Conservation (phyloP, 306 rosid species). For the Glycine tomentella region DNA sequence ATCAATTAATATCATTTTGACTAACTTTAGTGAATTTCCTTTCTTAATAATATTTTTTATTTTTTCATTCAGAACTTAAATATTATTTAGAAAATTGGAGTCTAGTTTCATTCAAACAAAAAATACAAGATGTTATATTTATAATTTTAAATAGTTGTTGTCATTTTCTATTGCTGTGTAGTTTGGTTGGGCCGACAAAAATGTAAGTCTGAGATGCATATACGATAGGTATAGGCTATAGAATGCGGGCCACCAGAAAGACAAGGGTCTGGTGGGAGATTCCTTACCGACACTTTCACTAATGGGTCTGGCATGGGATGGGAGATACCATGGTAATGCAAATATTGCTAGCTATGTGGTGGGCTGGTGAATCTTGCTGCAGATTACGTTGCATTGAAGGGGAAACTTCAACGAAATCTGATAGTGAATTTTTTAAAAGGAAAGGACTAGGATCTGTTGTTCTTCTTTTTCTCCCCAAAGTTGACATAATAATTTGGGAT, state of each 20-base stretch:
- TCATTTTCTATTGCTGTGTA: conserved; percentile 38
- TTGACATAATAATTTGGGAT: conserved; percentile 7
- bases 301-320: neutral
- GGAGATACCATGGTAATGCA: neutral
- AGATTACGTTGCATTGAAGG: conserved; percentile 15
- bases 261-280: conserved; percentile 48
- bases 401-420: conserved; percentile 40
- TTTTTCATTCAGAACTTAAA: too few species aligned
- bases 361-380: conserved; percentile 25
- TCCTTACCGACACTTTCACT: conserved; percentile 53
- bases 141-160: neutral
- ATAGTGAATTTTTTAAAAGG: conserved; percentile 1
- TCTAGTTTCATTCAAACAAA: too few species aligned
- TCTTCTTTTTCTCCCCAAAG: neutral
- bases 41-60: too few species aligned
- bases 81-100: too few species aligned
- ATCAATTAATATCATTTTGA: too few species aligned
- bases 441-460: conserved; percentile 3
- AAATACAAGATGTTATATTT: too few species aligned
- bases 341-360: neutral
- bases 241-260: conserved; percentile 45
- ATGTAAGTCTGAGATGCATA: conserved; percentile 45
- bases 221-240: neutral
- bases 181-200: conserved; percentile 44
- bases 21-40: too few species aligned